Percentiles rank a stretch among this genome's conserved stretches.
Evolutionary conservation across 148 eudicot species (phyloP).

Genomic region (Chenopodium berlandieri): DNA sequence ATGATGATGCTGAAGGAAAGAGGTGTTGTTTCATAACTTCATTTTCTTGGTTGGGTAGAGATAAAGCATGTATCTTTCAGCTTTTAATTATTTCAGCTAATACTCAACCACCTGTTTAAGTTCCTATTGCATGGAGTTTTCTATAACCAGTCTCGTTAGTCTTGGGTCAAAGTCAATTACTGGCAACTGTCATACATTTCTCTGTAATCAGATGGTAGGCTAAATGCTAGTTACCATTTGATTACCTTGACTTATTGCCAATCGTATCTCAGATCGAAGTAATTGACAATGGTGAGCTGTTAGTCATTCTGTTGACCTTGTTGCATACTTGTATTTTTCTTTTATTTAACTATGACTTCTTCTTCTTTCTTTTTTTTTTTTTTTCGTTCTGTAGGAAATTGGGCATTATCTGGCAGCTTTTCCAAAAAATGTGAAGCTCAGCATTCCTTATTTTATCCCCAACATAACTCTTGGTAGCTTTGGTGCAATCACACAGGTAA

Average conservation of each 20-base stretch:
- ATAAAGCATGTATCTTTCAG: background rate
- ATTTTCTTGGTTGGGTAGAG: background rate
- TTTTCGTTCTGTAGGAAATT: conserved; percentile 63
- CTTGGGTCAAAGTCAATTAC: background rate
- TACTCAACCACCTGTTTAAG: background rate
- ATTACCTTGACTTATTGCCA: background rate
- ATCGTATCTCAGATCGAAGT: background rate
- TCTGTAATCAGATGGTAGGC: background rate
- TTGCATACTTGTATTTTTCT: conserved; percentile 7
- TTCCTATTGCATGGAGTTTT: background rate
- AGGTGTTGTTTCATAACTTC: background rate
- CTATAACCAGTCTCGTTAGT: background rate
- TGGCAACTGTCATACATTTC: background rate
- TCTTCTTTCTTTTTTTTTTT: background rate
- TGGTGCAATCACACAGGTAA: conserved; percentile 97
- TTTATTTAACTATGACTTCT: conserved; percentile 31
- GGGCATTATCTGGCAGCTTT: conserved; percentile 94
- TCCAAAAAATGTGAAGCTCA: conserved; percentile 84
- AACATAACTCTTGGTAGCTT: conserved; percentile 98
- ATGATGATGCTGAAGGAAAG: background rate
- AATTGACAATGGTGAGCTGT: background rate
- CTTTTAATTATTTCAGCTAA: background rate
- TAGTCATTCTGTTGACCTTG: conserved; percentile 29
- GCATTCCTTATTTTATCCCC: conserved; percentile 95
- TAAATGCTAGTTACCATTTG: background rate